Evolutionary conservation across 2,329 filamentous ascomycete species (phyloP), one percentile per base, ranked within the genome.

Genomic region (Lachnellula occidentalis): DNA sequence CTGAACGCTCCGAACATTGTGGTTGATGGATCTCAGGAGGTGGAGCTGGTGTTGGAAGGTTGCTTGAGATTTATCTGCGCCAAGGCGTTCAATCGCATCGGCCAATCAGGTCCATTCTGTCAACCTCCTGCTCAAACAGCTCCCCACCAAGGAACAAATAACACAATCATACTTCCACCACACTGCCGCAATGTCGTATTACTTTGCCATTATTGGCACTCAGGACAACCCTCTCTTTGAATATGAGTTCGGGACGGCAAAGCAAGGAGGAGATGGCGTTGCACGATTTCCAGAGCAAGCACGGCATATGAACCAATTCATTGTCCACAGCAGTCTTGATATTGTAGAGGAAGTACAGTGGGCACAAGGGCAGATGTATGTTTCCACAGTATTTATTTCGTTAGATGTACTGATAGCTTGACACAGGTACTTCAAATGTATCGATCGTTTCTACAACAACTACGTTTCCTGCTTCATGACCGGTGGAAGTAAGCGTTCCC

Each of bases 291-390:
- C 82, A 55, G 89, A 95, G 61, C 86, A 95, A 67, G 88, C 92
- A 52, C 85, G 90, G 60, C 90, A 95, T 72, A 87, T 96, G 79
- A 96, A 96, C 75, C 94, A 96, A 72, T 97, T 99, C 76, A 90
- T 97, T 69, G 85, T 96, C 34, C 92, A 99, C 75, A 92, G 90
- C 64, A 89, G 89, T 62, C 78, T 99, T 54, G 94, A 99, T 71
- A 90, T 97, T 45, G 88, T 96, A 50, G 94, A 99, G 74, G 94
- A 99, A 73, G 85, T 92, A 31, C 94, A 97, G 74, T 99, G 94
- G 92, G 87, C 84, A 6, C 89, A 79, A 58, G 88, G 88, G 4
- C 86, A 89, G 64, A 87, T 95, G 90, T 95, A 75, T 60, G 78
- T 69, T 36, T 46, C 50, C 24, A 24, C 36, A 50, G n/a, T 24